Conservation (phyloP, 2,329 filamentous ascomycete genomes). For the Metarhizium robertsii region DNA sequence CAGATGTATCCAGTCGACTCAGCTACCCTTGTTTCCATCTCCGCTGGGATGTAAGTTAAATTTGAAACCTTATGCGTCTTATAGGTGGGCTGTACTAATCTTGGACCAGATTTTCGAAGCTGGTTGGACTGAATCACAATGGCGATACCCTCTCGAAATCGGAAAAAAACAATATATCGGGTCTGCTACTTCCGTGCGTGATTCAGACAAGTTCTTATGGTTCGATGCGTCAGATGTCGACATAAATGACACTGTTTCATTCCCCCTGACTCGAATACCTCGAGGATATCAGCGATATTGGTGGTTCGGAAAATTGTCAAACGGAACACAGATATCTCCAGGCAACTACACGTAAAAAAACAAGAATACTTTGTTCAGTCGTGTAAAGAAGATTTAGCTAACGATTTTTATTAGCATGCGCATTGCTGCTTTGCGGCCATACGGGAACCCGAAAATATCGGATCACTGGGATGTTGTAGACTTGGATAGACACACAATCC, state of each 20-base stretch:
- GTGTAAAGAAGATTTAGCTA: background rate
- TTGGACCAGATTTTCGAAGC: constrained; percentile 26
- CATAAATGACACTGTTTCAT: constrained; percentile 27
- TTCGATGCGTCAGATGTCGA: constrained; percentile 9
- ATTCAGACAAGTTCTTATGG: constrained; percentile 1
- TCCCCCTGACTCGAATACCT: constrained; percentile 25
- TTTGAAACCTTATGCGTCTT: background rate
- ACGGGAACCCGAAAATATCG: constrained; percentile 29
- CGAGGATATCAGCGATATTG: constrained; percentile 25
- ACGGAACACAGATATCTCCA: constrained; percentile 29
- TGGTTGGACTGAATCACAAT: constrained; percentile 28
- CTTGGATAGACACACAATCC: constrained; percentile 18
- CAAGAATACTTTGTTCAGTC: background rate
- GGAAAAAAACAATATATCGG: constrained; percentile 32
- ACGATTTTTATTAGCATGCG: constrained; percentile 22
- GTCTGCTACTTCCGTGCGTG: constrained; percentile 23
- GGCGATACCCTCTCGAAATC: constrained; percentile 30
- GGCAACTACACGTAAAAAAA: constrained; percentile 30
- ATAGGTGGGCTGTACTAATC: background rate
- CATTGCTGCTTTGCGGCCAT: constrained; percentile 31
- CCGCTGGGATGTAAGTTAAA: constrained; percentile 23
- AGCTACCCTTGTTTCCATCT: constrained; percentile 24
- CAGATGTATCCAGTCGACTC: constrained; percentile 19
- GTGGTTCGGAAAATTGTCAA: constrained; percentile 34
- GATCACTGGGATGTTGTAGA: constrained; percentile 33